Percentiles rank a stretch among this genome's conserved stretches.
Evolutionary conservation across 257 asterid species (phyloP).

Genomic region (Solanum etuberosum): DNA sequence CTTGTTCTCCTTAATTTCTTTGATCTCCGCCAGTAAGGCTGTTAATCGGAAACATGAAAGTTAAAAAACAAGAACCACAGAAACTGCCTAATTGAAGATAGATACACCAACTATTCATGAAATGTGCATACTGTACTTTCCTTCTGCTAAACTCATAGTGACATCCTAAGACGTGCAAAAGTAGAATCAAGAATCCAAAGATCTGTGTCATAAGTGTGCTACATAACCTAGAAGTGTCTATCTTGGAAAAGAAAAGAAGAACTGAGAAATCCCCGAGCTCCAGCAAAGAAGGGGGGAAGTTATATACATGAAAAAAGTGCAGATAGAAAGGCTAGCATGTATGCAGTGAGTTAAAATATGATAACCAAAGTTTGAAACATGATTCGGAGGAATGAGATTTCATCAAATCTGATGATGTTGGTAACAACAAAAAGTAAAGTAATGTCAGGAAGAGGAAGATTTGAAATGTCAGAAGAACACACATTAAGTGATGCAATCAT

Average conservation of each 20-base stretch:
- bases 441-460: neutral
- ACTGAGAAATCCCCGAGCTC: neutral
- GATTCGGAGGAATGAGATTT: neutral
- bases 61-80: conserved; percentile 1
- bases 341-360: neutral
- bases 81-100: neutral
- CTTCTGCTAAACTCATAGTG: neutral
- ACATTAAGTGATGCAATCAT: neutral
- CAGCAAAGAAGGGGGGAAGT: neutral
- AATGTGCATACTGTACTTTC: neutral
- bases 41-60: conserved; percentile 14
- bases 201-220: neutral
- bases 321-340: neutral
- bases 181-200: neutral
- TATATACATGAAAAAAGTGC: neutral
- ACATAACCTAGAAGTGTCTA: neutral
- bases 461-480: neutral
- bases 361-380: neutral
- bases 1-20: conserved; percentile 74
- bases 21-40: conserved; percentile 83
- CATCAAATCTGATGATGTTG: neutral
- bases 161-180: neutral
- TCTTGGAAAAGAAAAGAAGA: neutral
- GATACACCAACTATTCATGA: neutral
- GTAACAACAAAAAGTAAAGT: neutral